These are phyloP conservation scores for Juglanconis juglandina DNA, from an alignment of 2,329 filamentous ascomycete genomes.

Conservation along the genomic window DNA sequence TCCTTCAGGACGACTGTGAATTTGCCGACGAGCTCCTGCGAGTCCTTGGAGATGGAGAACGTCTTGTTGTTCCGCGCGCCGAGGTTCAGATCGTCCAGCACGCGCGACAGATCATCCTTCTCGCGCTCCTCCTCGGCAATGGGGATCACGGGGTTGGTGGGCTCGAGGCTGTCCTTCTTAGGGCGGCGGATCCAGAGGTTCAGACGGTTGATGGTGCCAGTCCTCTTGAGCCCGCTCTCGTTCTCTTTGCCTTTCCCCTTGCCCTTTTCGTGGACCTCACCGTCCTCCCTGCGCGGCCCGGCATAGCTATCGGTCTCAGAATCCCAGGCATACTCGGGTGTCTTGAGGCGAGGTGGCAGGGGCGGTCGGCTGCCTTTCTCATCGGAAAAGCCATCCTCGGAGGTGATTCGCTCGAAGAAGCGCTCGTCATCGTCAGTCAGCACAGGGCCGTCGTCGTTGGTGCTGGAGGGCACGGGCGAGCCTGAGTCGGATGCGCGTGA, in stretches of 20 bases:
- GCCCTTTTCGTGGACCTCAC: constrained; percentile 28
- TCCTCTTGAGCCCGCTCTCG: constrained; percentile 30
- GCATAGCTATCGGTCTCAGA: constrained; percentile 35
- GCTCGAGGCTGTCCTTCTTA: constrained; percentile 27
- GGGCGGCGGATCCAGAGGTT: constrained; percentile 35
- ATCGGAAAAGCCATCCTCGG: constrained; percentile 35
- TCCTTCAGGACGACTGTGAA: constrained; percentile 94
- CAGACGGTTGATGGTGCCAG: constrained; percentile 32
- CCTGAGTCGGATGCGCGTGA: constrained; percentile 6
- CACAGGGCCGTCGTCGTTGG: constrained; percentile 36
- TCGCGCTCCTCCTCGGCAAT: constrained; percentile 45
- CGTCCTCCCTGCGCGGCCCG: constrained; percentile 24
- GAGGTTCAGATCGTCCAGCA: constrained; percentile 82
- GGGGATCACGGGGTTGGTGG: constrained; percentile 35
- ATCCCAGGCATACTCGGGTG: constrained; percentile 48
- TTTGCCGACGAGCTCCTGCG: constrained; percentile 72
- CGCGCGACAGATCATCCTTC: constrained; percentile 69
- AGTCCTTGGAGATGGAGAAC: constrained; percentile 80
- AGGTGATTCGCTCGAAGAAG: constrained; percentile 55
- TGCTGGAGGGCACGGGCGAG: background rate
- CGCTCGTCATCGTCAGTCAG: constrained; percentile 55
- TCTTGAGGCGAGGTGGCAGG: constrained; percentile 51
- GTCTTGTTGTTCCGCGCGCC: constrained; percentile 80
- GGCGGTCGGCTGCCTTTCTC: constrained; percentile 47
- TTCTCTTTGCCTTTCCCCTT: constrained; percentile 30